Evolutionary conservation across 306 rosid species (phyloP).

Genomic region (Castanospermum australe): DNA sequence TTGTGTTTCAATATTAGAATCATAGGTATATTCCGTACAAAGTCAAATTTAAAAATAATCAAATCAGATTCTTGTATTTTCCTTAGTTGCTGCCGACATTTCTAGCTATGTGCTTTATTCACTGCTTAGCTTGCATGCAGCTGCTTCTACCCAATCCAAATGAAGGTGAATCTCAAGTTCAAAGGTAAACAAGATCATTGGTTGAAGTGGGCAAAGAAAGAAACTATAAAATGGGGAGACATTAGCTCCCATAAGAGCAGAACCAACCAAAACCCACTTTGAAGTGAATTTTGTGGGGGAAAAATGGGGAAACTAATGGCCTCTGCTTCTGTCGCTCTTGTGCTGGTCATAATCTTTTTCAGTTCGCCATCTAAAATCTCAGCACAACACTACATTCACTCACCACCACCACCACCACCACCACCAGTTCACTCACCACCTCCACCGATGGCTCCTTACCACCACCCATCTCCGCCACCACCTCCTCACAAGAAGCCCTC

Average conservation of each 20-base stretch:
- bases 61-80: background rate
- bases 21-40: background rate
- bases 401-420: no score
- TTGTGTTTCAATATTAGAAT: background rate
- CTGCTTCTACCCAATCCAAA: no score
- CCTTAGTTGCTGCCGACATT: background rate
- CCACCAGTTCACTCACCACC: background rate
- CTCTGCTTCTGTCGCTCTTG: constrained; percentile 37
- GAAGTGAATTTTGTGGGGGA: background rate
- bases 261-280: constrained; percentile 2
- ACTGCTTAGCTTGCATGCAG: constrained; percentile 12
- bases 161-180: background rate
- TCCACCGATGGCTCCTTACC: background rate
- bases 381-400: constrained; percentile 43
- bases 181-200: background rate
- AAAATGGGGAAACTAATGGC: constrained; percentile 47
- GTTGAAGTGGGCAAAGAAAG: background rate
- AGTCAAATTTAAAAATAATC: background rate
- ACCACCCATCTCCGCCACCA: background rate
- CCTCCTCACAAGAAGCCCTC: constrained; percentile 19
- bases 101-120: background rate
- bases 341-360: constrained; percentile 32
- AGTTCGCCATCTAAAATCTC: constrained; percentile 30
- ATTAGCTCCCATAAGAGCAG: background rate
- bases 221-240: background rate